Evolutionary conservation across 1,284 basidiomycete species (phyloP).

Genomic region (Cutaneotrichosporon sp.): DNA sequence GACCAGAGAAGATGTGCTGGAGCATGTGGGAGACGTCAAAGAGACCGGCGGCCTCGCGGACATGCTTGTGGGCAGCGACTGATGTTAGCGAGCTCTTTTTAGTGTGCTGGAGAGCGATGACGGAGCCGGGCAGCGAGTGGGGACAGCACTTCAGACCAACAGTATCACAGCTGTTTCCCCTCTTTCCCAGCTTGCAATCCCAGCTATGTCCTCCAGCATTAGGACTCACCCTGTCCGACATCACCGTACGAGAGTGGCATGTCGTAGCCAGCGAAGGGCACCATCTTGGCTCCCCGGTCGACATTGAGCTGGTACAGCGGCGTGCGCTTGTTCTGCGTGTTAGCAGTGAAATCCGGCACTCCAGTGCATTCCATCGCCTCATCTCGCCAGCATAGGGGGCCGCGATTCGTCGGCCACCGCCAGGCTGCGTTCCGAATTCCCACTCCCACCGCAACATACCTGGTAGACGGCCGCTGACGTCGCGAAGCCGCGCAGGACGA

Average conservation of each 20-base stretch:
- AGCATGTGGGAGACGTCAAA: constrained; percentile 99
- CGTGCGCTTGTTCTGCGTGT: constrained; percentile 57
- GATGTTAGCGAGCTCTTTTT: constrained; percentile 6
- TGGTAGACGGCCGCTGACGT: constrained; percentile 16
- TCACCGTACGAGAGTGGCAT: constrained; percentile 89
- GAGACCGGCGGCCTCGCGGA: constrained; percentile 74
- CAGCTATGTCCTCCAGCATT: background rate
- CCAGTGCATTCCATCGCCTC: background rate
- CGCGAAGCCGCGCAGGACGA: constrained; percentile 21
- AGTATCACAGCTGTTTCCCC: too few species aligned
- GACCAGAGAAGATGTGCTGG: constrained; percentile 75
- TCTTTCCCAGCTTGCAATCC: background rate
- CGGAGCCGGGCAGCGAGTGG: too few species aligned
- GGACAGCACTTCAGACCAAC: too few species aligned
- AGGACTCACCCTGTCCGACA: constrained; percentile 67
- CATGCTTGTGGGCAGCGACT: constrained; percentile 91
- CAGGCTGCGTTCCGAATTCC: background rate
- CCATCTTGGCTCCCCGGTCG: constrained; percentile 84
- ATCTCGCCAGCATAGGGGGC: too few species aligned
- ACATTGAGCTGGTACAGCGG: constrained; percentile 88
- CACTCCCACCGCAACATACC: constrained; percentile 11
- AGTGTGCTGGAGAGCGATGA: too few species aligned
- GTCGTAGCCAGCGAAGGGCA: constrained; percentile 88
- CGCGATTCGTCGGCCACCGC: background rate
- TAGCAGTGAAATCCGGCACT: background rate